phyloP scores from a whole-genome alignment of 1,284 basidiomycete genomes.

The Malassezia psittaci region DNA sequence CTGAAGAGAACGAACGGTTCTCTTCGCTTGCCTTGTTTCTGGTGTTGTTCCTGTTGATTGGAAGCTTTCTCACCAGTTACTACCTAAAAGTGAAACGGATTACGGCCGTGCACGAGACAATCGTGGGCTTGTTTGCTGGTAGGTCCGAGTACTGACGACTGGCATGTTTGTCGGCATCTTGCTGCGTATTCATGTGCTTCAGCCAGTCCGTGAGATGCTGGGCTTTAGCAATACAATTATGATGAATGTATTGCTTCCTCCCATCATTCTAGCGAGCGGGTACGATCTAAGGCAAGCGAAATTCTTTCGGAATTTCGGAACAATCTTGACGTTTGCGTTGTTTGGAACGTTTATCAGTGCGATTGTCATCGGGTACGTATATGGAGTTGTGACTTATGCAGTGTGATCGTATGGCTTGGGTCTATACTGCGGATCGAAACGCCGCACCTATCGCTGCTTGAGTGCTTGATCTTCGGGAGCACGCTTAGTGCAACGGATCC shows the following conservation, averaged over 20 bases:
- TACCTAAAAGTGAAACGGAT: slow-evolving; percentile 95
- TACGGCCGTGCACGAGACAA: slow-evolving; percentile 88
- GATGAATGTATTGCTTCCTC: slow-evolving; percentile 92
- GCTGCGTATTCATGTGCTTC: slow-evolving; percentile 78
- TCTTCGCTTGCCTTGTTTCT: slow-evolving; percentile 51
- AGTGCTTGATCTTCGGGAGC: slow-evolving; percentile 92
- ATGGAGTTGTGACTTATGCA: slow-evolving; percentile 45
- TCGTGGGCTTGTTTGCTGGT: slow-evolving; percentile 83
- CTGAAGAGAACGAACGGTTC: slow-evolving; percentile 40
- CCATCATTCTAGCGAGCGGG: slow-evolving; percentile 94
- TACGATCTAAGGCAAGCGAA: slow-evolving; percentile 98
- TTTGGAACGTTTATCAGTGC: slow-evolving; percentile 93
- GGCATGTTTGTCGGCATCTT: slow-evolving; percentile 88
- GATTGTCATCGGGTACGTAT: slow-evolving; percentile 77
- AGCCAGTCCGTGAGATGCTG: slow-evolving; percentile 92
- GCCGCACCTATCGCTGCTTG: slow-evolving; percentile 49
- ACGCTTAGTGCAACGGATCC: slow-evolving; percentile 95
- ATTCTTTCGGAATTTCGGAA: slow-evolving; percentile 64
- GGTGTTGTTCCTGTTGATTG: slow-evolving; percentile 82
- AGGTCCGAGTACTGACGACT: neutral
- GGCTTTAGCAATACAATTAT: slow-evolving; percentile 95
- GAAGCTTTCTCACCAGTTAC: slow-evolving; percentile 91
- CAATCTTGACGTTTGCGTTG: slow-evolving; percentile 88
- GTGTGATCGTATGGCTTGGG: slow-evolving; percentile 89
- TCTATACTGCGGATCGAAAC: slow-evolving; percentile 64